These are phyloP conservation scores for Dactylorhiza incarnata DNA, from an alignment of 106 monocot genomes.

Conservation along the genomic window DNA sequence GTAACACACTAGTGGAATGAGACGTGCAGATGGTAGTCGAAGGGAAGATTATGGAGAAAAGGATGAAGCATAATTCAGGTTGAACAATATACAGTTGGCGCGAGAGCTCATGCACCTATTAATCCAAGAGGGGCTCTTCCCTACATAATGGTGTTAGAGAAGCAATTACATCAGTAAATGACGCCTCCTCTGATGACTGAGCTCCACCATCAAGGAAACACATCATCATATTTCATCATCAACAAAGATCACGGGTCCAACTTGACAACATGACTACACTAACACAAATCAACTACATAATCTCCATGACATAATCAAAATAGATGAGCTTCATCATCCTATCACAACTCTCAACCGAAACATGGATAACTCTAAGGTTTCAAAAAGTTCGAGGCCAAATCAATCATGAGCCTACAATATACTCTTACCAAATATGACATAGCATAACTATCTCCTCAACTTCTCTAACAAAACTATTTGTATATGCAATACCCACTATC, in stretches of 20 bases:
- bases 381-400: neutral
- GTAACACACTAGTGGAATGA: too few species aligned
- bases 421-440: neutral
- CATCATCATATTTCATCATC: neutral
- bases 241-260: neutral
- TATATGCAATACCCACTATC: too few species aligned
- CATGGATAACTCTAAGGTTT: neutral
- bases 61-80: too few species aligned
- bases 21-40: too few species aligned
- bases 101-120: too few species aligned
- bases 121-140: too few species aligned
- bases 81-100: too few species aligned
- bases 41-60: too few species aligned
- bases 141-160: too few species aligned
- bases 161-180: neutral
- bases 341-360: too few species aligned
- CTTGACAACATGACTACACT: neutral
- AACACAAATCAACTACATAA: neutral
- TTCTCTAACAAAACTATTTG: neutral
- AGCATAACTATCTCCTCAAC: neutral
- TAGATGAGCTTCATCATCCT: neutral
- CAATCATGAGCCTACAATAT: neutral
- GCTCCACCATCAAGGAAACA: neutral
- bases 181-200: neutral
- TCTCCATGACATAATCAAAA: neutral